phyloP scores from a whole-genome alignment of 345 rosid genomes.

The Hibiscus tridactylites region DNA sequence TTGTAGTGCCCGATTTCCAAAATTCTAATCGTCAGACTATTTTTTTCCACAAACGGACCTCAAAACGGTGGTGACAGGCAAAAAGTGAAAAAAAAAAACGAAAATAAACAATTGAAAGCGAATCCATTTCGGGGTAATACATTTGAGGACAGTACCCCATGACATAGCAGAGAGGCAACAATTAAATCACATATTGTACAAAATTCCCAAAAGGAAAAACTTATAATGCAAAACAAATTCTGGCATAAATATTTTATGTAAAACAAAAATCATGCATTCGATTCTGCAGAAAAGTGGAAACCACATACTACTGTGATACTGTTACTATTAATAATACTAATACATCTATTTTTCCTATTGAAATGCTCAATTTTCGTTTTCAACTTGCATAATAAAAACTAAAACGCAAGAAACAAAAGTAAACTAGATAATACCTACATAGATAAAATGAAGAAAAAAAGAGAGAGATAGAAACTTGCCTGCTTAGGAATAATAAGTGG shows the following conservation, averaged over 20 bases:
- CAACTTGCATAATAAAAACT: neutral
- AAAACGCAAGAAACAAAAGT: neutral
- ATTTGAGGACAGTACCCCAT: too few relatives aligned
- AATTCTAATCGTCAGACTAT: too few relatives aligned
- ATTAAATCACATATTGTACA: neutral
- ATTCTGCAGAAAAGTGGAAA: neutral
- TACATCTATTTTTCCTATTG: neutral
- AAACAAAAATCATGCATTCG: neutral
- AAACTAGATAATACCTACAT: neutral
- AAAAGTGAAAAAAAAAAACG: too few relatives aligned
- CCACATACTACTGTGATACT: neutral
- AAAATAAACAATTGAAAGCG: too few relatives aligned
- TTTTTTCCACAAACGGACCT: too few relatives aligned
- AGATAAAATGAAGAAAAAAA: neutral
- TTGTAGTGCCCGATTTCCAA: too few relatives aligned
- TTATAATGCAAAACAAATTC: neutral
- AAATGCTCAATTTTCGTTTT: neutral
- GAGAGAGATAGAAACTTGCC: slow-evolving; percentile 31
- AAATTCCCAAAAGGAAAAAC: neutral
- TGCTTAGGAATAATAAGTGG: slow-evolving; percentile 69
- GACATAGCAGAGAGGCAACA: neutral
- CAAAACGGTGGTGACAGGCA: too few relatives aligned
- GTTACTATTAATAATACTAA: neutral
- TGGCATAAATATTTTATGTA: neutral
- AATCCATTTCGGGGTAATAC: too few relatives aligned